Evolutionary conservation across 2,329 filamentous ascomycete species (phyloP).

Genomic region (Alternaria novae-zelandiae): DNA sequence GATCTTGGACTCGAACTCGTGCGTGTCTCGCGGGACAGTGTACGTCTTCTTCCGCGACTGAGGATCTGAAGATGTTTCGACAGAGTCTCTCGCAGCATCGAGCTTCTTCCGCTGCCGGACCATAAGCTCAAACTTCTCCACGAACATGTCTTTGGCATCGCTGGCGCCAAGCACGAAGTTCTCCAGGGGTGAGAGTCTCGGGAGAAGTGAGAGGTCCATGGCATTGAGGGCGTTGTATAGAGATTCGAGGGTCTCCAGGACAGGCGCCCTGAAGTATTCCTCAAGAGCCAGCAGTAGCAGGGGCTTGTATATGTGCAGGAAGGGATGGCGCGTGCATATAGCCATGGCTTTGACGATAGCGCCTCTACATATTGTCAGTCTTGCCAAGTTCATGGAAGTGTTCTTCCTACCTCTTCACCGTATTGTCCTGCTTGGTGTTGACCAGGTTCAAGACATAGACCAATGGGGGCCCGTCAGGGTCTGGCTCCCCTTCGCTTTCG

Average conservation of each 20-base stretch:
- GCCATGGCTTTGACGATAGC: conserved; percentile 98
- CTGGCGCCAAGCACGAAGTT: conserved; percentile 85
- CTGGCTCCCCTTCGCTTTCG: conserved; percentile 60
- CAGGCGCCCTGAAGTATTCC: conserved; percentile 94
- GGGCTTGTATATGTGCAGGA: conserved; percentile 99
- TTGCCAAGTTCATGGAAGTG: not conserved
- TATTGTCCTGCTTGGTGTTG: conserved; percentile 96
- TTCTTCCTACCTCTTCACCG: conserved; percentile 69
- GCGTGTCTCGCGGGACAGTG: conserved; percentile 86
- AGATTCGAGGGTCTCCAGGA: conserved; percentile 83
- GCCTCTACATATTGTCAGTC: conserved; percentile 63
- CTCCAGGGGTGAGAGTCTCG: conserved; percentile 81
- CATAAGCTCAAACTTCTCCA: conserved; percentile 97
- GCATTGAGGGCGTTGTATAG: conserved; percentile 92
- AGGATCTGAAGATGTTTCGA: conserved; percentile 46
- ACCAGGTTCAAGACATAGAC: conserved; percentile 98
- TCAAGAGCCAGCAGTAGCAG: conserved; percentile 88
- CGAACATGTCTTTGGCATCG: conserved; percentile 93
- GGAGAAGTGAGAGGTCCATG: conserved; percentile 96
- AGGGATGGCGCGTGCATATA: conserved; percentile 96
- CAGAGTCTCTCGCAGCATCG: conserved; percentile 54
- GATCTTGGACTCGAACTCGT: conserved; percentile 95
- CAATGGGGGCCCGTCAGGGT: conserved; percentile 82
- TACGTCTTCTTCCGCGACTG: conserved; percentile 64
- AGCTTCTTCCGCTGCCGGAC: conserved; percentile 80